phyloP scores from a whole-genome alignment of 306 rosid genomes.

The Vigna angularis region DNA sequence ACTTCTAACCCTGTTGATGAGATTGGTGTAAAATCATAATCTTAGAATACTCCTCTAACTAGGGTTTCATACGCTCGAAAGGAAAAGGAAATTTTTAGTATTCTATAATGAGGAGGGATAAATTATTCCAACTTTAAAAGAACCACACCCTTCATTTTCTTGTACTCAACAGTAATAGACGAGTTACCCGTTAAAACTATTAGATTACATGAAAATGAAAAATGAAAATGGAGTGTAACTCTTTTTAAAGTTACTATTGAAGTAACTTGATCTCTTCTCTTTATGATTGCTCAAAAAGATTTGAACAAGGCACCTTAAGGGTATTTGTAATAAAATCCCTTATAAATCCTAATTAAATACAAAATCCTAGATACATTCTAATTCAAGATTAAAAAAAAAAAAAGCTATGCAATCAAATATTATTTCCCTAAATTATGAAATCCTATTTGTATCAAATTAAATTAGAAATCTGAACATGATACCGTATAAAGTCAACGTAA shows the following conservation, averaged over 20 bases:
- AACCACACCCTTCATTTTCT: no score
- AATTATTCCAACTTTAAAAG: no score
- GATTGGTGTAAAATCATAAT: neutral
- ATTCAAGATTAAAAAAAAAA: neutral
- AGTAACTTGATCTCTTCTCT: no score
- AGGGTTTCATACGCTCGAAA: neutral
- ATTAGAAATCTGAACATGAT: neutral
- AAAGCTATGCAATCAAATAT: neutral
- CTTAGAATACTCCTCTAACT: neutral
- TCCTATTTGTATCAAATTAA: neutral
- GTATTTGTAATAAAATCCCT: neutral
- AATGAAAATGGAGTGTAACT: neutral
- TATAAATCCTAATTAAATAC: neutral
- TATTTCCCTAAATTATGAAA: neutral
- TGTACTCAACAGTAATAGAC: neutral
- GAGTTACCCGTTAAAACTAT: neutral
- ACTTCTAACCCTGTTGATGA: neutral
- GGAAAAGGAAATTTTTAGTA: no score
- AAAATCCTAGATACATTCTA: neutral
- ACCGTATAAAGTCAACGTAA: neutral
- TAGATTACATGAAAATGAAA: neutral
- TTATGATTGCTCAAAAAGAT: neutral
- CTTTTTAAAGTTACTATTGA: no score
- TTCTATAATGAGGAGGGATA: no score
- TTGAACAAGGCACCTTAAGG: conserved; percentile 3